These are phyloP conservation scores for Cyberlindnera maclurae DNA, from an alignment of 805 yeast genomes.

Conservation along the genomic window DNA sequence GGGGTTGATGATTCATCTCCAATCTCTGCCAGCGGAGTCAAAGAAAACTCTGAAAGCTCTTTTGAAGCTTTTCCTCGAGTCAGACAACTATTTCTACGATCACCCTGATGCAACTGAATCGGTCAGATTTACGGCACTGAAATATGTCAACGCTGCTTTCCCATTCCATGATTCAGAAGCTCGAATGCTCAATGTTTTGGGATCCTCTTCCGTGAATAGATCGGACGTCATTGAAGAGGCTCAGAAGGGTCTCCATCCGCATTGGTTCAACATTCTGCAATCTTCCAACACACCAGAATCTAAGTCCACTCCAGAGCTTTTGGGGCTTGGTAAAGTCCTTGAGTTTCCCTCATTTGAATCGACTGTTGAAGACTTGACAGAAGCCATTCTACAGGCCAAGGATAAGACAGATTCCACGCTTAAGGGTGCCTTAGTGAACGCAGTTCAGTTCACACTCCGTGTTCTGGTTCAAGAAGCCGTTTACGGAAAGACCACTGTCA, in stretches of 20 bases:
- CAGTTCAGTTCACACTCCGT: constrained; percentile 47
- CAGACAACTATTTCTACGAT: constrained; percentile 26
- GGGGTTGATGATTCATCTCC: constrained; percentile 44
- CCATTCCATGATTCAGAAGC: constrained; percentile 64
- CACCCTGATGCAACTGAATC: constrained; percentile 34
- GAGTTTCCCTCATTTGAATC: constrained; percentile 50
- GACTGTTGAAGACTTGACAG: constrained; percentile 28
- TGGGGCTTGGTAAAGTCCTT: constrained; percentile 32
- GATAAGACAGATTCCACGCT: constrained; percentile 24
- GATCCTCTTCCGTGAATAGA: constrained; percentile 48
- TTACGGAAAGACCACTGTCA: constrained; percentile 41
- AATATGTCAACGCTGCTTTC: constrained; percentile 55
- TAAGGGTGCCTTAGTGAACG: constrained; percentile 30
- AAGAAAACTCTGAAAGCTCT: constrained; percentile 36
- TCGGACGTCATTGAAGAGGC: constrained; percentile 80
- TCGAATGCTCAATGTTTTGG: constrained; percentile 60
- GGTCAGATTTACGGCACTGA: constrained; percentile 57
- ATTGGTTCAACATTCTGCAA: constrained; percentile 57
- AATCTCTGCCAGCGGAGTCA: constrained; percentile 30
- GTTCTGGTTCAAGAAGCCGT: constrained; percentile 62
- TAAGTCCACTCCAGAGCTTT: constrained; percentile 36
- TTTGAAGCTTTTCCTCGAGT: constrained; percentile 29
- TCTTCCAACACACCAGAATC: constrained; percentile 38
- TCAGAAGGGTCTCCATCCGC: constrained; percentile 70
- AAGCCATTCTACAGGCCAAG: constrained; percentile 21